Evolutionary conservation across 2,329 filamentous ascomycete species (phyloP).

Genomic region (Erysiphe neolycopersici): DNA sequence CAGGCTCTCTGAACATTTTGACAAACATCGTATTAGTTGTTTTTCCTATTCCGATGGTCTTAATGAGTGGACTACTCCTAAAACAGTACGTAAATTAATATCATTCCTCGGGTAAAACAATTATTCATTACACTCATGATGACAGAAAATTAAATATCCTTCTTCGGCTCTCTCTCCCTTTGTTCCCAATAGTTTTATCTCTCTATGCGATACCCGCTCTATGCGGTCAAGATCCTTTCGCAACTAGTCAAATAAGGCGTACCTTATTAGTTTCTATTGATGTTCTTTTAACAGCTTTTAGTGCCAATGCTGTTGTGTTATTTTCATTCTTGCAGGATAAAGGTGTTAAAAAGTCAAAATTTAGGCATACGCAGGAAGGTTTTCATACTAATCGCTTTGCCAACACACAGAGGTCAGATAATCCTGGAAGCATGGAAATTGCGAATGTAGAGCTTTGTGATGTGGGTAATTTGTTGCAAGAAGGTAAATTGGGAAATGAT

Average conservation of each 20-base stretch:
- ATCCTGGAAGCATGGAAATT: not conserved
- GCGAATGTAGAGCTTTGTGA: not conserved
- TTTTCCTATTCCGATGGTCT: slow-evolving; percentile 70
- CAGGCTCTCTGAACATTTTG: slow-evolving; percentile 60
- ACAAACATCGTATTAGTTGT: slow-evolving; percentile 67
- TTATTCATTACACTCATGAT: no score
- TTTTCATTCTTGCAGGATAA: slow-evolving; percentile 77
- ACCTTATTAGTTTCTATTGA: slow-evolving; percentile 74
- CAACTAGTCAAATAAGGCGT: slow-evolving; percentile 43
- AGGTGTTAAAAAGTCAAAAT: slow-evolving; percentile 71
- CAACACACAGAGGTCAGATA: not conserved
- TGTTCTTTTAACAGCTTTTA: slow-evolving; percentile 58
- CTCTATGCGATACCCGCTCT: slow-evolving; percentile 52
- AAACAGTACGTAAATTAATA: slow-evolving; percentile 16
- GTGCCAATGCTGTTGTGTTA: slow-evolving; percentile 74
- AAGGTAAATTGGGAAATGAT: not conserved
- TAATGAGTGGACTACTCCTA: slow-evolving; percentile 44
- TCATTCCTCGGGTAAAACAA: not conserved
- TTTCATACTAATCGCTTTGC: not conserved
- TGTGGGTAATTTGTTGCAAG: not conserved
- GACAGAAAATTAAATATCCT: slow-evolving; percentile 50
- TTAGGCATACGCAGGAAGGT: slow-evolving; percentile 16
- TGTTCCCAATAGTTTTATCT: slow-evolving; percentile 52
- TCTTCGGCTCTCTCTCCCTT: slow-evolving; percentile 57
- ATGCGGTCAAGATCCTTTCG: slow-evolving; percentile 32